A percentile compares a stretch with the other conserved stretches of the same genome.
These are phyloP conservation scores for Aspergillus sp. DNA, from an alignment of 2,329 filamentous ascomycete genomes.

Conservation along the genomic window DNA sequence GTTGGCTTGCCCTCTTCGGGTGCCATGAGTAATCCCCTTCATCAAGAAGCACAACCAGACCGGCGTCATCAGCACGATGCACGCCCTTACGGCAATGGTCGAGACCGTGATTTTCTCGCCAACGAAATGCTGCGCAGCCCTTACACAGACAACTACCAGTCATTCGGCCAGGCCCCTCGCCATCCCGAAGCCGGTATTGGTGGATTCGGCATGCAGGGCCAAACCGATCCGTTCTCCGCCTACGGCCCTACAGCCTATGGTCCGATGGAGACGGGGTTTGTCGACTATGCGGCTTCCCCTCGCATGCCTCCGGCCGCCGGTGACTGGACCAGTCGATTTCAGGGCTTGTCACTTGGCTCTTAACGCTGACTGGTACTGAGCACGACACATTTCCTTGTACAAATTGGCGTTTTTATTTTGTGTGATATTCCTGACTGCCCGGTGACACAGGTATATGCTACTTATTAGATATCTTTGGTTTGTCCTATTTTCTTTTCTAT, in stretches of 20 bases:
- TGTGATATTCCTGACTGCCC: neutral
- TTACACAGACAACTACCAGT: conserved; percentile 33
- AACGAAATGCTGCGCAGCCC: conserved; percentile 26
- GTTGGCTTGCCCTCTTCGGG: conserved; percentile 65
- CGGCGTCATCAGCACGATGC: conserved; percentile 37
- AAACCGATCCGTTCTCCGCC: conserved; percentile 31
- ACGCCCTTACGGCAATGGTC: conserved; percentile 22
- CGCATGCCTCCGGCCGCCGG: conserved; percentile 31
- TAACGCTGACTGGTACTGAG: conserved; percentile 15
- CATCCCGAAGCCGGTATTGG: conserved; percentile 25
- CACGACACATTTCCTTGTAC: conserved; percentile 1
- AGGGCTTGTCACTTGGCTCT: conserved; percentile 65
- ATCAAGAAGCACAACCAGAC: conserved; percentile 31
- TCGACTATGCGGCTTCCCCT: conserved; percentile 26
- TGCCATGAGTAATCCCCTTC: conserved; percentile 57
- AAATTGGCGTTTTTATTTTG: neutral
- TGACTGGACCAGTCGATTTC: conserved; percentile 60
- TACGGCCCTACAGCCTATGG: conserved; percentile 29
- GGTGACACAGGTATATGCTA: neutral
- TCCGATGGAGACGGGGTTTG: conserved; percentile 31
- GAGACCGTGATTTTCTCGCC: conserved; percentile 24
- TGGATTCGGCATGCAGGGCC: conserved; percentile 19
- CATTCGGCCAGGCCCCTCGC: conserved; percentile 25
- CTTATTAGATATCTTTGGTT: neutral
- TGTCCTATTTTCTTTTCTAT: conserved; percentile 1